Conservation (phyloP, 164 flowering plant genomes). For the Paratinospora sagittata region DNA sequence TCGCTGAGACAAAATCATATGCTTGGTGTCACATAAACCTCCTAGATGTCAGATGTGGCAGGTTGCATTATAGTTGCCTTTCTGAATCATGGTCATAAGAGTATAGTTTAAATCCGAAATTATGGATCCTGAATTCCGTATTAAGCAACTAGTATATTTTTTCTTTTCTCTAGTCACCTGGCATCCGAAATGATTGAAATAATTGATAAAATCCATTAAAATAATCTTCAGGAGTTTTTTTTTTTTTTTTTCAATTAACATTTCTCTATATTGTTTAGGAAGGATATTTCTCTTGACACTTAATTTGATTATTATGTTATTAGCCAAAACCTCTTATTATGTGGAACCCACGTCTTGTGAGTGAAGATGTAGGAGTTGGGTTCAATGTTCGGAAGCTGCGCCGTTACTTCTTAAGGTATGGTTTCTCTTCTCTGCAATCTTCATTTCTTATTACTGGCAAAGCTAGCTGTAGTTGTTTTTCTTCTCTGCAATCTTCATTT, state of each 20-base stretch:
- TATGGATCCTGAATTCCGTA: neutral
- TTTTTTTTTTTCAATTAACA: too few species aligned
- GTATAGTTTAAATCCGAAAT: neutral
- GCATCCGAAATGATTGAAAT: neutral
- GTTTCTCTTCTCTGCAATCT: neutral
- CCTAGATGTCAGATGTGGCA: too few species aligned
- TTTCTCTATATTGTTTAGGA: too few species aligned
- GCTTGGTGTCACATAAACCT: too few species aligned
- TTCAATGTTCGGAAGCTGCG: slow-evolving; percentile 79
- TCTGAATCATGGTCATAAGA: neutral
- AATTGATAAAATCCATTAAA: neutral
- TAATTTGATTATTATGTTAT: slow-evolving; percentile 17
- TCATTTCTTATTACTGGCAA: neutral
- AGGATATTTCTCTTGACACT: slow-evolving; percentile 14
- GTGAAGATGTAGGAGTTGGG: slow-evolving; percentile 97
- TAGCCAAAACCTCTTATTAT: slow-evolving; percentile 96
- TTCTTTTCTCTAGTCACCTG: neutral
- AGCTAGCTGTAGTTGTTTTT: neutral
- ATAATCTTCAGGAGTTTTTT: neutral
- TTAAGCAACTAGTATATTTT: neutral
- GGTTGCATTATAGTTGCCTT: neutral
- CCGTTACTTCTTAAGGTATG: slow-evolving; percentile 70
- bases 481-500: too few species aligned
- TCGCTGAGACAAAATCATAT: too few species aligned
- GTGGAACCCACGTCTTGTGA: slow-evolving; percentile 98